Percentiles rank a stretch among this genome's conserved stretches.
phyloP scores from a whole-genome alignment of 2,329 filamentous ascomycete species.

The Sordariomycetes sp. region DNA sequence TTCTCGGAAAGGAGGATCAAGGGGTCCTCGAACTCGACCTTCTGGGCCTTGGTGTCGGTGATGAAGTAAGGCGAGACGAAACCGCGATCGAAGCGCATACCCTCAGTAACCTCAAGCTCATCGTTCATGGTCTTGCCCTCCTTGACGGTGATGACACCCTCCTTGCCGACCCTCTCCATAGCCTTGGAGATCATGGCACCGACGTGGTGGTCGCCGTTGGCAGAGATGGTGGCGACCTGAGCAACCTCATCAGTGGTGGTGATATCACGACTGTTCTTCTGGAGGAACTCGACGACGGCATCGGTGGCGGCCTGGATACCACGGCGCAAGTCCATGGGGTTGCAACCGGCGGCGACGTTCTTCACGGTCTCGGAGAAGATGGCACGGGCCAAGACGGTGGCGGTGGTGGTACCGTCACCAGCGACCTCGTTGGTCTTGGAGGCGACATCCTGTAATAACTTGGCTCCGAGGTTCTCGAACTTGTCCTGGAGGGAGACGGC shows the following conservation, averaged over 20 bases:
- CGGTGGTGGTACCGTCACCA: constrained; percentile 96
- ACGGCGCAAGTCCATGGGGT: constrained; percentile 96
- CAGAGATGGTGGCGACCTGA: constrained; percentile 95
- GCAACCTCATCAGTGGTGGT: constrained; percentile 96
- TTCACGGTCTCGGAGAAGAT: constrained; percentile 99
- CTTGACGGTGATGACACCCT: constrained; percentile 99
- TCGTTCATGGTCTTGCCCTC: constrained; percentile 98
- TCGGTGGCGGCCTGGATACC: constrained; percentile 96
- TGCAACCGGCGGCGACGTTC: constrained; percentile 98
- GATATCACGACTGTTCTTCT: constrained; percentile 95
- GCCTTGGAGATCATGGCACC: constrained; percentile 93
- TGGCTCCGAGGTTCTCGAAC: constrained; percentile 98
- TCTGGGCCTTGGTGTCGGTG: constrained; percentile 96
- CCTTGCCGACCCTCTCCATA: constrained; percentile 99
- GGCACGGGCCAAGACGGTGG: constrained; percentile 90
- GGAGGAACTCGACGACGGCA: constrained; percentile 86
- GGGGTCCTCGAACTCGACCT: constrained; percentile 99
- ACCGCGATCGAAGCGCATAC: constrained; percentile 99
- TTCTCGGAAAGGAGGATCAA: constrained; percentile 98
- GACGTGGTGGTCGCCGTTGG: constrained; percentile 93
- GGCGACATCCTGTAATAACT: constrained; percentile 93
- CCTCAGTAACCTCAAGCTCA: constrained; percentile 97
- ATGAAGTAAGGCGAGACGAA: constrained; percentile 99
- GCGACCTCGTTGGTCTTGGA: constrained; percentile 99
- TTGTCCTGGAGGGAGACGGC: constrained; percentile 94